These are phyloP conservation scores for Fusarium sp. DNA, from an alignment of 2,329 filamentous ascomycete genomes.

Conservation along the genomic window DNA sequence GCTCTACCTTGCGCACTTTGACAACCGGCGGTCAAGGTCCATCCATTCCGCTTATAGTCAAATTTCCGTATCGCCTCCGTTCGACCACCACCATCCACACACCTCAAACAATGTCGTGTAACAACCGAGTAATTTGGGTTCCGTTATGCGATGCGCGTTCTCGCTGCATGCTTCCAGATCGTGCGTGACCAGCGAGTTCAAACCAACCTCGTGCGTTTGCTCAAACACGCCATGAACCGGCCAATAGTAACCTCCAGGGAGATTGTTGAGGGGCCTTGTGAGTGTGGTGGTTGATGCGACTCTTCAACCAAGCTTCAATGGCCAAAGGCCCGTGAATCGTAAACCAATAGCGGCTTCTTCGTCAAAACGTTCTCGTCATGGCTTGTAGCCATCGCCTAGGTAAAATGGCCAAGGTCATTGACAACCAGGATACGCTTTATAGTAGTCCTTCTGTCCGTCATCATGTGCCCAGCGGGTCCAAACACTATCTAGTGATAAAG, in stretches of 20 bases:
- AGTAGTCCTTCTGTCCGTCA: constrained; percentile 7
- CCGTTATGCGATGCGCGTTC: constrained; percentile 47
- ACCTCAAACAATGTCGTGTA: constrained; percentile 35
- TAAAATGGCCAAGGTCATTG: constrained; percentile 13
- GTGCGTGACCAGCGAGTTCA: constrained; percentile 21
- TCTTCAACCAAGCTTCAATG: constrained; percentile 11
- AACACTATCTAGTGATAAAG: too few relatives aligned
- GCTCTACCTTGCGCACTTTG: constrained; percentile 26
- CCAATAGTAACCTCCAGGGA: constrained; percentile 54
- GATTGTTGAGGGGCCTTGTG: constrained; percentile 51
- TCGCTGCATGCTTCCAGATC: constrained; percentile 52
- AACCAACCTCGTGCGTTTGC: background rate
- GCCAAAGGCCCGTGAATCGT: too few relatives aligned
- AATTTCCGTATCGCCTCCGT: constrained; percentile 18
- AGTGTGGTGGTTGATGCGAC: constrained; percentile 36
- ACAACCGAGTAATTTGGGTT: background rate
- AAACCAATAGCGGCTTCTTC: too few relatives aligned
- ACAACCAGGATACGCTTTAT: constrained; percentile 19
- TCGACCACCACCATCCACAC: constrained; percentile 46
- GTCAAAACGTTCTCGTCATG: too few relatives aligned
- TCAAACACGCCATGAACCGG: constrained; percentile 50
- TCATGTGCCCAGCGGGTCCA: too few relatives aligned
- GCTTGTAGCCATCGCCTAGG: background rate
- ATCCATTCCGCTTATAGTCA: constrained; percentile 39
- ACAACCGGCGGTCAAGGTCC: constrained; percentile 43